Evolutionary conservation across 805 yeast genomes (phyloP), one percentile per base, ranked within the genome.

Genomic region (Dipodascus albidus): DNA sequence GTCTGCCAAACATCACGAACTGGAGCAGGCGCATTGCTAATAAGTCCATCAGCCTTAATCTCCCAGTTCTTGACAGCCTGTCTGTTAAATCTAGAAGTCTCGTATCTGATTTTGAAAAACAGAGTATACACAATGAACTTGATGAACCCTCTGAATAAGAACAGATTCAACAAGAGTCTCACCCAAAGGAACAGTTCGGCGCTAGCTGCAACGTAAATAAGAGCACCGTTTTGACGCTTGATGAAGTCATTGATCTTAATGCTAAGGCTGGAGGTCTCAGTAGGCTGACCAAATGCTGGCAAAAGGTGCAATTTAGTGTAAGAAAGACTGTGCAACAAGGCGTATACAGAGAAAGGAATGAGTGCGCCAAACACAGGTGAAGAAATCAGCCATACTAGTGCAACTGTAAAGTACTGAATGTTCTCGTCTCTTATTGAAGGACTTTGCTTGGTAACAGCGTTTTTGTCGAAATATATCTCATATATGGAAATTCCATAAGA

Each of bases 301-400:
- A 90, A 72, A 54, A 90, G 58, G 58, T 75, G 77, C 47, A 80
- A 74, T 60, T 84, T 80, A 53, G 77, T 58, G 71, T 87, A 90
- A 17, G 84, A 82, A 62, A 89, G 72, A 9, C 80, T 81, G 66
- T 90, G 97, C 79, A 91, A 89, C 20, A 82, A 64, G 4, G 96
- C 83, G 68, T 85, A 90, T 53, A 86, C 71, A 49, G 80, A 72
- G 64, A 85, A 88, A 53, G 97, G 95, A 22, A 82, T 65, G 57
- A 84, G 70, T 1, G 95, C 77, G 53, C 86, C 64, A 31, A 78
- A 67, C 57, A 79, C 77, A 55, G 76, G 79, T 49, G 83, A 81
- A 59, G 88, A 77, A 54, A 82, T 64, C 63, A 76, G 68, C 81
- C 81, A 79, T 47, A 72, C 73, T 56, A 77, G 58, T 50, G 82